Conservation (phyloP, 768 basidiomycete species). For the Phlebiopsis gigantea region DNA sequence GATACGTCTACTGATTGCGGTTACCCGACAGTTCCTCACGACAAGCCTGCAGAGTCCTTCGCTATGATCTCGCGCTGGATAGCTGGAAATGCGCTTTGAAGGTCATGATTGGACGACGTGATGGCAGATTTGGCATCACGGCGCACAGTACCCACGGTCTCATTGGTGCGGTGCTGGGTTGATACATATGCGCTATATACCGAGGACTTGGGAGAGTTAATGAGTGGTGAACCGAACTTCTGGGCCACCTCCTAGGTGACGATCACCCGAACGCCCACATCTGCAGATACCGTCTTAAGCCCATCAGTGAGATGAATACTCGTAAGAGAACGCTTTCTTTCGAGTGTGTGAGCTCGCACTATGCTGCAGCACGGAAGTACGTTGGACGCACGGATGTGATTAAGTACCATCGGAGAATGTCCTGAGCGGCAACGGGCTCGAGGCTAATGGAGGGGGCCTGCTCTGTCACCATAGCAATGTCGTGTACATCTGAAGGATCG, state of each 20-base stretch:
- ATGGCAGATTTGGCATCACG: neutral
- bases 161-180: neutral
- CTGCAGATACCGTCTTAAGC: neutral
- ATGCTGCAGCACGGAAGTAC: neutral
- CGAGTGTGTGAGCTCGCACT: too few relatives aligned
- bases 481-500: slow-evolving; percentile 3
- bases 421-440: neutral
- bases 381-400: neutral
- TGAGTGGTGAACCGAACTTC: neutral
- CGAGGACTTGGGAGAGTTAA: neutral
- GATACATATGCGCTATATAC: neutral
- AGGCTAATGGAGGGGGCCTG: neutral
- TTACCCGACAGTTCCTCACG: slow-evolving; percentile 49
- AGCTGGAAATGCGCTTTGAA: slow-evolving; percentile 28
- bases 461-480: slow-evolving; percentile 2
- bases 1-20: slow-evolving; percentile 2
- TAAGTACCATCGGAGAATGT: neutral
- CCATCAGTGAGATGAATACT: neutral
- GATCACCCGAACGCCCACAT: neutral
- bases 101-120: neutral
- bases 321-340: too few relatives aligned
- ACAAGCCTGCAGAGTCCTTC: slow-evolving; percentile 60
- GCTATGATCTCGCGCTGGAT: slow-evolving; percentile 66
- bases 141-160: neutral
- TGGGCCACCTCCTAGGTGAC: slow-evolving; percentile 5